Evolutionary conservation across 805 yeast species (phyloP).

Genomic region (Saturnispora zaruensis): DNA sequence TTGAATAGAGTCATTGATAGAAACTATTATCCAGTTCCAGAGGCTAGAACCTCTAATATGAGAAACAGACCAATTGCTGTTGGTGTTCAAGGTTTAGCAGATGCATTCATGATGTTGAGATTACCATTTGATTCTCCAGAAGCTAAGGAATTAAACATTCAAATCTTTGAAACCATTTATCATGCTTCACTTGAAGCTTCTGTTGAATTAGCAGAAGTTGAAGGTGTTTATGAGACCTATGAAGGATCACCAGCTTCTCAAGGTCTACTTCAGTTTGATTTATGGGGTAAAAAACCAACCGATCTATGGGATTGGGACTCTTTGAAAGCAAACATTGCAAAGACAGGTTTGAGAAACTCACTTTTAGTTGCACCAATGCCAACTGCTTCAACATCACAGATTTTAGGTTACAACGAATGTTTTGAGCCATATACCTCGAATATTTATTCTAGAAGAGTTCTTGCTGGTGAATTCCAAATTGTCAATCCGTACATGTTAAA

Average conservation of each 20-base stretch:
- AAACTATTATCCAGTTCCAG: constrained; percentile 47
- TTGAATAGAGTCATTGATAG: constrained; percentile 50
- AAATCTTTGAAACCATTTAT: constrained; percentile 53
- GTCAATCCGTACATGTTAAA: constrained; percentile 51
- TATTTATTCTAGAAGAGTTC: constrained; percentile 53
- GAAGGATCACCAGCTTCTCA: constrained; percentile 53
- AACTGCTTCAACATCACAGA: constrained; percentile 59
- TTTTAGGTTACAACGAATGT: constrained; percentile 53
- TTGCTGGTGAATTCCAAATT: constrained; percentile 57
- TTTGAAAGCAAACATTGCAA: constrained; percentile 40
- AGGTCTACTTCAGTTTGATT: constrained; percentile 48
- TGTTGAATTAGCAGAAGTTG: constrained; percentile 41
- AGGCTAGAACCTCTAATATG: constrained; percentile 45
- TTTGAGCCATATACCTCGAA: constrained; percentile 58
- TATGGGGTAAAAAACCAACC: constrained; percentile 53
- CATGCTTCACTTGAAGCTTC: constrained; percentile 54
- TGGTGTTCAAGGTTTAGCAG: constrained; percentile 59
- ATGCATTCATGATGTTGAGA: constrained; percentile 47
- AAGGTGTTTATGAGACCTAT: constrained; percentile 43
- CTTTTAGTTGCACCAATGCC: constrained; percentile 60
- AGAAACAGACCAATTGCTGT: constrained; percentile 54
- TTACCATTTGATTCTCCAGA: constrained; percentile 50
- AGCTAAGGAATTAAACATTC: constrained; percentile 48
- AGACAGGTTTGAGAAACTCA: constrained; percentile 49
- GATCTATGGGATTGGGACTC: constrained; percentile 51